Percentiles rank a stretch among this genome's conserved stretches.
These are phyloP conservation scores for Persicaria maculosa DNA, from an alignment of 148 eudicot species.

Conservation along the genomic window DNA sequence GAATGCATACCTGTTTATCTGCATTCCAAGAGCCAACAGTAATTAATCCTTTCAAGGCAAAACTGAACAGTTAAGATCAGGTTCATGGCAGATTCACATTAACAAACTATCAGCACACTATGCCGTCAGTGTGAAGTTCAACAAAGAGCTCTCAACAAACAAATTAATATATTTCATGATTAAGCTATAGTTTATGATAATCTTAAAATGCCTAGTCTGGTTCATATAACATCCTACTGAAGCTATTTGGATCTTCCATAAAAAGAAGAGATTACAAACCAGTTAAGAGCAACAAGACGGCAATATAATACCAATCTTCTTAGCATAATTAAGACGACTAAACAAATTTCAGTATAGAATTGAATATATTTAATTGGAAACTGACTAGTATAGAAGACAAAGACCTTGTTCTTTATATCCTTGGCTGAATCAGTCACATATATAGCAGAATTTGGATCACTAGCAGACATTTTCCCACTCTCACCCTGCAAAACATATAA, in stretches of 20 bases:
- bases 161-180: background rate
- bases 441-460: too few relatives aligned
- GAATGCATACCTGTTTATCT: constrained; percentile 88
- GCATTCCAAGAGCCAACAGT: constrained; percentile 16
- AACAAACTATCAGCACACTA: background rate
- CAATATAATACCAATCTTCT: background rate
- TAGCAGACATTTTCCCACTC: too few relatives aligned
- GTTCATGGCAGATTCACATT: background rate
- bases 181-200: background rate
- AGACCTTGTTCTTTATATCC: too few relatives aligned
- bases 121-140: background rate
- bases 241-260: background rate
- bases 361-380: background rate
- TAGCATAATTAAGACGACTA: background rate
- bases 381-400: background rate
- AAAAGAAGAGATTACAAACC: background rate
- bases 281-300: background rate
- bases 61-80: background rate
- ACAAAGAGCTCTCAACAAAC: background rate
- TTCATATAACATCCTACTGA: background rate
- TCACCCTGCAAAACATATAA: constrained; percentile 20
- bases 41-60: background rate
- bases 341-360: background rate
- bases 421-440: too few relatives aligned
- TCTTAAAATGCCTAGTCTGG: background rate